Conservation (phyloP, 148 eudicot species). For the Dysphania ambrosioides region DNA sequence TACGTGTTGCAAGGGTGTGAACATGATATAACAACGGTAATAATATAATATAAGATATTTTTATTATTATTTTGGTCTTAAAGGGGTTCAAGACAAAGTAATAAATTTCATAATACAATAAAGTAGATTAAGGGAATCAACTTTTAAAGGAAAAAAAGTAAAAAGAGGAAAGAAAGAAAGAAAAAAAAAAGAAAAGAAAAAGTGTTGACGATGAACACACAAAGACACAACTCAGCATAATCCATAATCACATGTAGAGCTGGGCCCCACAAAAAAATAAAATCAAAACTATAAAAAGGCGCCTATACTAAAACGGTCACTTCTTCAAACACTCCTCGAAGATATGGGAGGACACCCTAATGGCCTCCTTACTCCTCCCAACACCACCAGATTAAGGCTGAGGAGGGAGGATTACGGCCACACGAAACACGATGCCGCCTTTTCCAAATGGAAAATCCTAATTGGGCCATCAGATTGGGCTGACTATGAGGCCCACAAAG, state of each 20-base stretch:
- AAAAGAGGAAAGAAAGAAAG: not conserved
- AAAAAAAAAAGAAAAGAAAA: not conserved
- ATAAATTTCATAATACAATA: not conserved
- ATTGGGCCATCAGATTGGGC: slow-evolving; percentile 85
- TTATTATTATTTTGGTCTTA: not conserved
- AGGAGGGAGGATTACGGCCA: slow-evolving; percentile 53
- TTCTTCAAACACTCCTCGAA: not conserved
- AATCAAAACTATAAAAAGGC: slow-evolving; percentile 11
- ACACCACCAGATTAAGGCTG: slow-evolving; percentile 27
- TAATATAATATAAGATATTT: too few relatives aligned
- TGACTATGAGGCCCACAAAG: slow-evolving; percentile 45
- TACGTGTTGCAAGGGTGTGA: too few relatives aligned
- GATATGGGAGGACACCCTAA: slow-evolving; percentile 16
- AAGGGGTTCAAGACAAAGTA: not conserved
- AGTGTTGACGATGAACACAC: too few relatives aligned
- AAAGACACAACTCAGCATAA: too few relatives aligned
- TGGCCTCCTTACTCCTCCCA: slow-evolving; percentile 11
- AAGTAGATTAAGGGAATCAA: not conserved
- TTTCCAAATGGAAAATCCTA: slow-evolving; percentile 69
- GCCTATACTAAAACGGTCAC: slow-evolving; percentile 27
- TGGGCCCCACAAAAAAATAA: not conserved
- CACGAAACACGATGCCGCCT: slow-evolving; percentile 68
- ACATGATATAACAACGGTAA: too few relatives aligned
- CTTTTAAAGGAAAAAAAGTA: not conserved
- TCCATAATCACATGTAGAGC: not conserved